Base-by-base conservation (phyloP, 2,329 filamentous ascomycete species). In the Sporothrix phasma region DNA sequence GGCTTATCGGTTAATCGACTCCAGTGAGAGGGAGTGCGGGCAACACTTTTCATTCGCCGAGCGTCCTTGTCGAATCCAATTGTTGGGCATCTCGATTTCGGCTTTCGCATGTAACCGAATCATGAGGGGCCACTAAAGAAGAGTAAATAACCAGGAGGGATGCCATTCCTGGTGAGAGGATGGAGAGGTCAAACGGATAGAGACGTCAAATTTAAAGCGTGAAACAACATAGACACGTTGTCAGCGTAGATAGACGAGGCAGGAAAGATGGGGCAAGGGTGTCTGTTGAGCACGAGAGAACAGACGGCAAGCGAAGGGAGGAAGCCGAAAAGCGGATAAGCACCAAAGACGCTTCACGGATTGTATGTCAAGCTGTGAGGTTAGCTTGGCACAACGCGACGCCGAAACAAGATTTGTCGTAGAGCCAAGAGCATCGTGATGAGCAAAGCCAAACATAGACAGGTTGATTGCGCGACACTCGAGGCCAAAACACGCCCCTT, bases 51-150 rank as follows among this genome's bases (percentile, higher is more conserved):
- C n/a, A n/a, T n/a, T n/a, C n/a, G n/a, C n/a, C n/a, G n/a, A n/a
- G n/a, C n/a, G n/a, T n/a, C n/a, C n/a, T n/a, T n/a, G n/a, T n/a
- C n/a, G n/a, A n/a, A n/a, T n/a, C n/a, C n/a, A n/a, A n/a, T n/a
- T n/a, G n/a, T n/a, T n/a, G n/a, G n/a, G n/a, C 51, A 56, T 39
- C 51, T 56, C 51, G 51, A 56, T 56, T 39, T 56, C 22, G 47
- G 47, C 6, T n/a, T 56, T 37, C 51, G 29, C 7, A 13, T 39
- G n/a, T 24, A 10, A 22, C 51, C 31, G 51, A 56, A 24, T 22
- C 8, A 22, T 17, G 39, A 37, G 34, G 17, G 29, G 17, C n/a
- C 1, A 19, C 10, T 10, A 34, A 8, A 15, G n/a, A 34, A n/a
- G 7, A 31, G 26, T 53, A n/a, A n/a, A n/a, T n/a, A n/a, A n/a